Base-by-base conservation (phyloP, 73 alveolate species). In the Paramecium caudatum region DNA sequence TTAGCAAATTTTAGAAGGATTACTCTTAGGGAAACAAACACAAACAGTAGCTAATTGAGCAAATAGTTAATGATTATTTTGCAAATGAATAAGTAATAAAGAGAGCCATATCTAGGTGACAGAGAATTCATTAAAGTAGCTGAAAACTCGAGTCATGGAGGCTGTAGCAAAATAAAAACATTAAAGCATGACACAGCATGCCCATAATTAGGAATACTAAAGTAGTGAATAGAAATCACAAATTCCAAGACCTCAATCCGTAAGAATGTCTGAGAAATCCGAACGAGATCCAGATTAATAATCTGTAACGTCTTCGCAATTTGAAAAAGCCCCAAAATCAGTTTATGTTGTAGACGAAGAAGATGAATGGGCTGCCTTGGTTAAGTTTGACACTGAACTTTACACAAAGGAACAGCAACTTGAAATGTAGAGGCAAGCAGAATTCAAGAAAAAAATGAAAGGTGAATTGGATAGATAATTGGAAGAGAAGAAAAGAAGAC, bases 311-410 rank as follows among this genome's bases (percentile, higher is more conserved):
- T 62, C 90, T 43, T 86, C 93, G 5, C 21, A 74, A 41, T 37
- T 74, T 37, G 88, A 74, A 55, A 86, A 86, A 78, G 46, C 85
- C 33, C 93, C 93, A n/a, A 62, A 86, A 46, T 62, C 90, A 15
- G 93, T 86, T 21, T 86, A 62, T 78, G 93, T 62, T 19, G 93
- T 55, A 5, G 93, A 86, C 41, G 93, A 86, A 46, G 93, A 86
- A 5, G 93, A 63, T 62, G 93, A 86, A 63, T 63, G 93, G 93
- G 87, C 93, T 63, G 88, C 93, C 27, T 46, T 86, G 36, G 93
- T 86, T 9, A 86, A 86, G 21, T 86, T 86, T 65, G 93, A 86
- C 33, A 86, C 90, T 13, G 87, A 86, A 46, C 90, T 63, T 19
- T 69, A 55, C 65, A 37, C 63, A 30, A 86, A 86, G 25, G 93